phyloP scores from a whole-genome alignment of 192 early-diverging fungal genomes.

The Linnemannia zychae region DNA sequence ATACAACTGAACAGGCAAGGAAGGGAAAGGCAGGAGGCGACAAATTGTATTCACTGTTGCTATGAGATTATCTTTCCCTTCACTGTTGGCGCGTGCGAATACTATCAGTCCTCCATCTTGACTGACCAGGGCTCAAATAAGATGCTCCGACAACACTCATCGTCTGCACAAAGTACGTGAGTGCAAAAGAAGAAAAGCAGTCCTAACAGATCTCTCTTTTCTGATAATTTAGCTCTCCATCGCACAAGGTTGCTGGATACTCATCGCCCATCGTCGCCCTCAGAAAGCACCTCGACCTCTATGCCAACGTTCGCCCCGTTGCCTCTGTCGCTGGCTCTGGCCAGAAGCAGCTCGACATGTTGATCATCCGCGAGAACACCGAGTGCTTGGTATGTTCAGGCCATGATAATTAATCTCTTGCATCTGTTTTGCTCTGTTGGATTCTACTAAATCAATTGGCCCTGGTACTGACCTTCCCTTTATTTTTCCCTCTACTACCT shows the following conservation, averaged over 20 bases:
- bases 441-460: no score
- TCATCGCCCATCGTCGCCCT: slow-evolving; percentile 98
- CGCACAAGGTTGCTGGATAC: slow-evolving; percentile 98
- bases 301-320: slow-evolving; percentile 97
- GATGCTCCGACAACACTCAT: background rate
- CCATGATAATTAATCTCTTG: no score
- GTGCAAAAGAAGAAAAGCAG: slow-evolving; percentile 34
- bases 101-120: background rate
- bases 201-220: slow-evolving; percentile 15
- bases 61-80: background rate
- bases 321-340: slow-evolving; percentile 71
- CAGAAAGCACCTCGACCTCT: slow-evolving; percentile 94
- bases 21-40: background rate
- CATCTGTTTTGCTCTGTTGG: background rate
- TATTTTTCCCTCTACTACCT: background rate
- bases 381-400: slow-evolving; percentile 92
- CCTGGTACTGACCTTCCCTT: background rate
- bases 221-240: slow-evolving; percentile 83
- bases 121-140: background rate
- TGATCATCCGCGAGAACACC: slow-evolving; percentile 98
- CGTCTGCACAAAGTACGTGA: background rate
- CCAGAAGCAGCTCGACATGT: slow-evolving; percentile 90
- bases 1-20: background rate
- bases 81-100: background rate
- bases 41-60: background rate